Conservation (phyloP, 345 rosid genomes). For the Linum trigynum region DNA sequence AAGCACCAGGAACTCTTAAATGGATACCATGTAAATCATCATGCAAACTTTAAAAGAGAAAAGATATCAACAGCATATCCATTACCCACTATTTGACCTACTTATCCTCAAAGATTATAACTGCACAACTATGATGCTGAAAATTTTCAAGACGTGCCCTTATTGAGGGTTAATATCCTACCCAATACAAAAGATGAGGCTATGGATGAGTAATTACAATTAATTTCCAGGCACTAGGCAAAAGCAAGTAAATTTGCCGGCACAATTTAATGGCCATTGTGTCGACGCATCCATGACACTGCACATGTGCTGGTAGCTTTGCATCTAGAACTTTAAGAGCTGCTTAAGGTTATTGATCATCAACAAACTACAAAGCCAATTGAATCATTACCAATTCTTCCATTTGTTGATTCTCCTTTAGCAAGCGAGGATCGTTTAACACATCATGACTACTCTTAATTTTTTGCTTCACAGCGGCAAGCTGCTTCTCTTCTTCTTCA, state of each 20-base stretch:
- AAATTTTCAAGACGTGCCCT: not conserved
- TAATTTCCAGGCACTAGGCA: too few relatives aligned
- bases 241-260: too few relatives aligned
- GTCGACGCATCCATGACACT: too few relatives aligned
- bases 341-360: not conserved
- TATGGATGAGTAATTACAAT: not conserved
- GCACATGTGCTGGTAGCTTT: not conserved
- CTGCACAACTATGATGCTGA: not conserved
- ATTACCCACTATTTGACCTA: not conserved
- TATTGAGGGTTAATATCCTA: not conserved
- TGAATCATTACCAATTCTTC: constrained; percentile 39
- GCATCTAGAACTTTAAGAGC: not conserved
- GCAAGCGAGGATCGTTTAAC: constrained; percentile 84
- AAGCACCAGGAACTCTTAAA: constrained; percentile 10
- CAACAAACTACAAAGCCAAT: not conserved
- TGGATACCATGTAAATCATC: not conserved
- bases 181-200: not conserved
- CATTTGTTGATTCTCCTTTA: constrained; percentile 40
- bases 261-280: too few relatives aligned
- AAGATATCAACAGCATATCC: not conserved
- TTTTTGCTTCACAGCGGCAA: constrained; percentile 60
- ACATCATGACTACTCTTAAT: constrained; percentile 96
- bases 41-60: not conserved
- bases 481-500: constrained; percentile 88
- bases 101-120: not conserved